These are phyloP conservation scores for Mycena floridula DNA, from an alignment of 768 basidiomycete species.

Conservation along the genomic window DNA sequence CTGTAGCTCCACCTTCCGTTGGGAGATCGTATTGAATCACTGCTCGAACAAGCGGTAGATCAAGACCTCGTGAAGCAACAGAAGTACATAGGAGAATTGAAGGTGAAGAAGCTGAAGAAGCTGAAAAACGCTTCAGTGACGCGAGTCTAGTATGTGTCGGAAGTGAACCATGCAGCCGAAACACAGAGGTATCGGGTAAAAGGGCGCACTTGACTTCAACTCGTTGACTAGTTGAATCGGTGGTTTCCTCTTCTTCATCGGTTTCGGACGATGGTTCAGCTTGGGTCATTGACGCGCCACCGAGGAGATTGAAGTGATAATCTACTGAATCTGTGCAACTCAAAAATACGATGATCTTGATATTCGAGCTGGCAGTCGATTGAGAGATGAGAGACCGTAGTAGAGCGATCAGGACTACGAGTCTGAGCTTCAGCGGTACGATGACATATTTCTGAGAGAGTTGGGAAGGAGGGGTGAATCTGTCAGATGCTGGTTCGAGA, in stretches of 20 bases:
- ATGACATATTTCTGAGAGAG: conserved; percentile 87
- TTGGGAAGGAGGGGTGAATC: conserved; percentile 92
- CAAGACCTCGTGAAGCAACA: conserved; percentile 96
- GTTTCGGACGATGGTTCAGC: conserved; percentile 11
- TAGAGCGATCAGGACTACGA: conserved; percentile 85
- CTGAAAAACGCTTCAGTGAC: conserved; percentile 79
- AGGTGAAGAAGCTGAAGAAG: conserved; percentile 33
- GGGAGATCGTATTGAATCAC: conserved; percentile 97
- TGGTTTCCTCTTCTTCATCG: conserved; percentile 13
- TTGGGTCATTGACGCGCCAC: conserved; percentile 8
- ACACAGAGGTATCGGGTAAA: conserved; percentile 76
- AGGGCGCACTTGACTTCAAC: conserved; percentile 65
- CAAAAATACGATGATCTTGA: conserved; percentile 90
- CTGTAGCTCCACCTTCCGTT: conserved; percentile 92
- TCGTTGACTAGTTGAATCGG: conserved; percentile 25
- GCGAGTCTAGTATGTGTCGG: conserved; percentile 74
- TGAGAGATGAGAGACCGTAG: conserved; percentile 75
- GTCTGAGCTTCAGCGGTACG: conserved; percentile 88
- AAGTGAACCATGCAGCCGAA: conserved; percentile 90
- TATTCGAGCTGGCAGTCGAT: conserved; percentile 41
- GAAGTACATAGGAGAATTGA: conserved; percentile 92
- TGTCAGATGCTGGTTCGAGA: conserved; percentile 27
- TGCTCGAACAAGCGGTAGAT: conserved; percentile 88
- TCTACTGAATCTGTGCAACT: conserved; percentile 98
- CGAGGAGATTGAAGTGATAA: conserved; percentile 84